A percentile compares a stretch with the other conserved stretches of the same genome.
Conservation (phyloP, 768 basidiomycete genomes). For the Podaxis mareebaensis region DNA sequence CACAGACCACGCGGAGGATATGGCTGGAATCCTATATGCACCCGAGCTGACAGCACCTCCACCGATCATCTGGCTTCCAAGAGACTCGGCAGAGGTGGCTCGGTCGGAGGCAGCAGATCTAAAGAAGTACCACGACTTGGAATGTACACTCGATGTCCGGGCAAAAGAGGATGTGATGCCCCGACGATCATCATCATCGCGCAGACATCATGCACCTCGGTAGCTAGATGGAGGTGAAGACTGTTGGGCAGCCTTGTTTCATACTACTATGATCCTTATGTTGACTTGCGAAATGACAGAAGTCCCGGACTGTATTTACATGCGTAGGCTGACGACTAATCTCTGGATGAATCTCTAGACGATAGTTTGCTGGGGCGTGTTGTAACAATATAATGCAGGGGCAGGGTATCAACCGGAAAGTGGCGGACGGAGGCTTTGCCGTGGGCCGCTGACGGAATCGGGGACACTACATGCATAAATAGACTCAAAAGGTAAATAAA, state of each 20-base stretch:
- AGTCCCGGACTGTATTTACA: background rate
- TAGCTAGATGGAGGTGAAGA: slow-evolving; percentile 23
- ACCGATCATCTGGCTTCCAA: slow-evolving; percentile 85
- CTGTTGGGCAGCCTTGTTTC: slow-evolving; percentile 14
- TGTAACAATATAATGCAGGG: slow-evolving; percentile 9
- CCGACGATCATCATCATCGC: slow-evolving; percentile 35
- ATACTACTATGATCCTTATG: slow-evolving; percentile 15
- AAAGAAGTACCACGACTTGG: slow-evolving; percentile 70
- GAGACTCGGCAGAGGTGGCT: slow-evolving; percentile 73
- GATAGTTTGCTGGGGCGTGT: slow-evolving; percentile 2
- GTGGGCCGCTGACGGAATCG: slow-evolving; percentile 2
- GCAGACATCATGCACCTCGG: slow-evolving; percentile 20
- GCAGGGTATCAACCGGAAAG: background rate
- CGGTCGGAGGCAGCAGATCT: slow-evolving; percentile 76
- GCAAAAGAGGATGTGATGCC: slow-evolving; percentile 51
- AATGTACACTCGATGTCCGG: slow-evolving; percentile 69
- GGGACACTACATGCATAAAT: background rate
- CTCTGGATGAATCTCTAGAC: background rate
- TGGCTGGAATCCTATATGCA: slow-evolving; percentile 78
- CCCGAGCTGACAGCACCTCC: slow-evolving; percentile 77
- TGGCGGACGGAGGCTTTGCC: background rate
- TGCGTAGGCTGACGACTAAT: slow-evolving; percentile 1
- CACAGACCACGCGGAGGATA: slow-evolving; percentile 74
- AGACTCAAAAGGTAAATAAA: background rate
- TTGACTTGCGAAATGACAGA: slow-evolving; percentile 1